Conservation (phyloP, 306 rosid species). For the Rosa chinensis region DNA sequence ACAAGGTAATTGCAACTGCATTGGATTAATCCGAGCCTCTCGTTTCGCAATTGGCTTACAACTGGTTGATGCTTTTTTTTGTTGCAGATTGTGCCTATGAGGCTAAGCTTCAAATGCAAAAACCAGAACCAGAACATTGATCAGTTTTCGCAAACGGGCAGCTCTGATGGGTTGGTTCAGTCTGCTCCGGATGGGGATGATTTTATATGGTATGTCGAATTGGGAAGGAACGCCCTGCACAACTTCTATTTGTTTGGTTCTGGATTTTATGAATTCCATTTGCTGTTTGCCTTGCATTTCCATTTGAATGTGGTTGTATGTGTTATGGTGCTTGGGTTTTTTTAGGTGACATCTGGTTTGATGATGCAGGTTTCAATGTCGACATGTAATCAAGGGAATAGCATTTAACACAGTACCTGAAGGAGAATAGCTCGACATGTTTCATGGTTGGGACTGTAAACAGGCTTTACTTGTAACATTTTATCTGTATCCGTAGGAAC, state of each 20-base stretch:
- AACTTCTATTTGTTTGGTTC: no score
- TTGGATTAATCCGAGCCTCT: neutral
- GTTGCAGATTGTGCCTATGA: slow-evolving; percentile 65
- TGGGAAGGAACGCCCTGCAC: neutral
- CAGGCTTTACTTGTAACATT: neutral
- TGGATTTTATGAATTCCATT: neutral
- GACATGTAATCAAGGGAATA: slow-evolving; percentile 83
- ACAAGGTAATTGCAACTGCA: slow-evolving; percentile 50
- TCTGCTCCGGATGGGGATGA: slow-evolving; percentile 67
- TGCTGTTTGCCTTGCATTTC: neutral
- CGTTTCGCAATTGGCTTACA: neutral
- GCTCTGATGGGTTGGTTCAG: slow-evolving; percentile 19
- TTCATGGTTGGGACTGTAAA: neutral
- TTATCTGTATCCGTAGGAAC: neutral
- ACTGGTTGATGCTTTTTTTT: slow-evolving; percentile 7
- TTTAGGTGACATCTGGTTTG: slow-evolving; percentile 18
- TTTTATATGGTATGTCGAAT: slow-evolving; percentile 60
- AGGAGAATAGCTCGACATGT: slow-evolving; percentile 34
- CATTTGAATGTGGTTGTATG: neutral
- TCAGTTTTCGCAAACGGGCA: slow-evolving; percentile 23
- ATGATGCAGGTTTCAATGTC: slow-evolving; percentile 83
- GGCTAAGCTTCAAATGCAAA: slow-evolving; percentile 56
- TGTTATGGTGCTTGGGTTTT: neutral
- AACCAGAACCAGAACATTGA: slow-evolving; percentile 39
- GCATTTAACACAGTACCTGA: slow-evolving; percentile 54